Evolutionary conservation across 2,329 filamentous ascomycete species (phyloP).

Genomic region (Rhytidhysteron rufulum): DNA sequence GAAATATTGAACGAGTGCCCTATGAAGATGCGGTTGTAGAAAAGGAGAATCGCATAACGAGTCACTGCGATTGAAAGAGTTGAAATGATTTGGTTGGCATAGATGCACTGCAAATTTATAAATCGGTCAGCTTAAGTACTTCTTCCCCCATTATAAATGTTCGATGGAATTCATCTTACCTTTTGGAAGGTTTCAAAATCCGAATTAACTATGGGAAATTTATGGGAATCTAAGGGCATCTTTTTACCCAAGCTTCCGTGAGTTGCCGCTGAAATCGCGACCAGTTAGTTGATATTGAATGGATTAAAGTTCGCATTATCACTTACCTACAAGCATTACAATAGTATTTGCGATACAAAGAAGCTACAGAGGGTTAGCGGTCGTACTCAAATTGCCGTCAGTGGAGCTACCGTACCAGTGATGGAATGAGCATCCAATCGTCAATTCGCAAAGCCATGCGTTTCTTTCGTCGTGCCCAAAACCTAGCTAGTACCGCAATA

Average conservation of each 20-base stretch:
- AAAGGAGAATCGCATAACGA: slow-evolving; percentile 3
- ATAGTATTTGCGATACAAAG: slow-evolving; percentile 1
- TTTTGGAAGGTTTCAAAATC: slow-evolving; percentile 1
- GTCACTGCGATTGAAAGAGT: slow-evolving; percentile 2
- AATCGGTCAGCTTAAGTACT: neutral
- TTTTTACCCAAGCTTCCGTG: slow-evolving; percentile 1
- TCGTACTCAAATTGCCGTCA: neutral
- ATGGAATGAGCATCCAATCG: slow-evolving; percentile 3
- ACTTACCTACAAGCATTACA: neutral
- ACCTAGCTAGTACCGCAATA: slow-evolving; percentile 1
- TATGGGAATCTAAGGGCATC: neutral
- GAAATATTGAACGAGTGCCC: slow-evolving; percentile 2
- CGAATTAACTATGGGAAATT: neutral
- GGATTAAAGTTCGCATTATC: neutral
- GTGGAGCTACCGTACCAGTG: slow-evolving; percentile 1
- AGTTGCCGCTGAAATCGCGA: neutral
- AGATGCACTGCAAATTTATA: slow-evolving; percentile 1
- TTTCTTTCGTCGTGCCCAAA: slow-evolving; percentile 2
- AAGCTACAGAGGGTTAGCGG: neutral
- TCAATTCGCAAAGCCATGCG: slow-evolving; percentile 1
- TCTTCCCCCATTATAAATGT: neutral
- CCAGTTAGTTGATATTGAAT: neutral
- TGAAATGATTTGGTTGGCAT: slow-evolving; percentile 1
- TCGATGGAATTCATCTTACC: neutral
- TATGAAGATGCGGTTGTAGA: slow-evolving; percentile 5